A percentile compares a stretch with the other conserved stretches of the same genome.
phyloP scores from a whole-genome alignment of 352 stramenopile species.

The Globisporangium echinulatum region DNA sequence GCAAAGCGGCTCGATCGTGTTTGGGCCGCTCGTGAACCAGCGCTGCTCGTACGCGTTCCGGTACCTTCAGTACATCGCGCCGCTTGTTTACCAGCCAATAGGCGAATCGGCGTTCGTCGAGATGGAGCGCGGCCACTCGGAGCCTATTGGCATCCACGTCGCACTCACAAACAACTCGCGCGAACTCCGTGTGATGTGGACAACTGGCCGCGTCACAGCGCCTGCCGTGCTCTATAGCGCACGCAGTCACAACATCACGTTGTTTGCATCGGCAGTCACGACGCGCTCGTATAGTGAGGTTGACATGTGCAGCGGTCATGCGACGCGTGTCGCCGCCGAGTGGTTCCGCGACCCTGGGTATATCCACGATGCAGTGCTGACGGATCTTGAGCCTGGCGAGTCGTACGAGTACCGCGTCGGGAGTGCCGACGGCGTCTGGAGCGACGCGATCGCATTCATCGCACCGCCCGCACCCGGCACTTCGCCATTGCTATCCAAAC shows the following conservation, averaged over 20 bases:
- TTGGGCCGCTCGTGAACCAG: conserved; percentile 46
- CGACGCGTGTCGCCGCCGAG: conserved; percentile 10
- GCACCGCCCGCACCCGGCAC: conserved; percentile 12
- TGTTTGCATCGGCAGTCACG: background rate
- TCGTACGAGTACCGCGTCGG: conserved; percentile 32
- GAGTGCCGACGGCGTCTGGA: conserved; percentile 25
- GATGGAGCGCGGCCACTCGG: conserved; percentile 28
- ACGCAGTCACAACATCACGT: conserved; percentile 12
- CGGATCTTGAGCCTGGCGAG: conserved; percentile 11
- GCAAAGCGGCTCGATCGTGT: conserved; percentile 10
- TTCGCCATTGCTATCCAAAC: background rate
- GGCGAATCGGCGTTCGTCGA: conserved; percentile 22
- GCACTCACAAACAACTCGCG: conserved; percentile 9
- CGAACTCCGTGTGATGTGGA: conserved; percentile 57
- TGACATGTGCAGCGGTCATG: conserved; percentile 24
- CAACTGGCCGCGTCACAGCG: conserved; percentile 26
- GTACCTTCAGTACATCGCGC: conserved; percentile 9
- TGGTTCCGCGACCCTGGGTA: conserved; percentile 31
- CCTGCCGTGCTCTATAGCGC: conserved; percentile 33
- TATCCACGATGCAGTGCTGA: conserved; percentile 27
- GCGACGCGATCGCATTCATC: conserved; percentile 21
- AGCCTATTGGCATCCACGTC: conserved; percentile 23
- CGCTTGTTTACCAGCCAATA: background rate
- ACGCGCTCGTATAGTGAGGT: conserved; percentile 14
- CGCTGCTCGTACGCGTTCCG: conserved; percentile 40